Conservation (phyloP, 768 basidiomycete species). For the Chalciporus chontae region DNA sequence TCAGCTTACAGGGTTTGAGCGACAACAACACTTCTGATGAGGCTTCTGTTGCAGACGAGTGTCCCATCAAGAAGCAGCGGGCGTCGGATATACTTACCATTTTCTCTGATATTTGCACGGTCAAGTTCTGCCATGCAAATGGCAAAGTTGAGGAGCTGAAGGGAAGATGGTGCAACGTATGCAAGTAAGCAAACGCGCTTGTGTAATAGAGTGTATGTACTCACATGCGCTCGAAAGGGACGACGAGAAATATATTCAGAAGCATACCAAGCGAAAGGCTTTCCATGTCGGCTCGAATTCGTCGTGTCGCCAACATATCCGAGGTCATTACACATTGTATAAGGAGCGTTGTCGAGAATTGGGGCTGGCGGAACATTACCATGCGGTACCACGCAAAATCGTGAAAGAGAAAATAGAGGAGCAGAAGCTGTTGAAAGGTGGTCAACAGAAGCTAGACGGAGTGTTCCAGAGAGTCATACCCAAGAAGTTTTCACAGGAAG, state of each 20-base stretch:
- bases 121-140: neutral
- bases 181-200: neutral
- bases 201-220: neutral
- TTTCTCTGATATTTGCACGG: neutral
- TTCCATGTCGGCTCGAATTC: slow-evolving; percentile 3
- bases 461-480: neutral
- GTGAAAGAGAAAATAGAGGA: neutral
- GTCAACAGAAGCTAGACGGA: neutral
- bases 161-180: neutral
- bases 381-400: neutral
- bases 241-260: neutral
- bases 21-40: neutral
- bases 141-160: neutral
- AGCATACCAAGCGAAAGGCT: neutral
- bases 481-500: slow-evolving; percentile 9
- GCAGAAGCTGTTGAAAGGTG: neutral
- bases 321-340: slow-evolving; percentile 1
- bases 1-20: no score
- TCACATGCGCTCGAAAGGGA: neutral
- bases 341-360: neutral
- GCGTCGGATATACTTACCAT: slow-evolving; percentile 2
- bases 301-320: slow-evolving; percentile 2
- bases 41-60: neutral
- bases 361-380: neutral
- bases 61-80: neutral